Evolutionary conservation across 148 eudicot genomes (phyloP).

Genomic region (Agrostemma githago): DNA sequence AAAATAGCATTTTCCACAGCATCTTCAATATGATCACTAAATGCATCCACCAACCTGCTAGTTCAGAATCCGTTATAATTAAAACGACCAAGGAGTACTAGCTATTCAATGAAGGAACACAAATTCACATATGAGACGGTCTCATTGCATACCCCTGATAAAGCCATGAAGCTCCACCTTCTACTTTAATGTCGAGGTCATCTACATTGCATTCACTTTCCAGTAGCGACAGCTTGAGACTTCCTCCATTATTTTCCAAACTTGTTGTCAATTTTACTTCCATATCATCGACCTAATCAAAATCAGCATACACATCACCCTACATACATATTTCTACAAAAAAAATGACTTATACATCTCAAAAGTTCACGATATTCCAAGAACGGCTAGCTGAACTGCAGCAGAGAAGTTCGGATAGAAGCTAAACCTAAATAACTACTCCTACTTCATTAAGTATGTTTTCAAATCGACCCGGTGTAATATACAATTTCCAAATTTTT

Average conservation of each 20-base stretch:
- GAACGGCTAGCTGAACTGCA: neutral
- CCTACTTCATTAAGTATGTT: too few relatives aligned
- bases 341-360: neutral
- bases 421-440: too few relatives aligned
- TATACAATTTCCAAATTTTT: neutral
- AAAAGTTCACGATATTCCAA: neutral
- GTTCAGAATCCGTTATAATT: slow-evolving; percentile 19
- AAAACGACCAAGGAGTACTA: neutral
- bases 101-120: neutral
- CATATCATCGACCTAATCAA: slow-evolving; percentile 78
- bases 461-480: neutral
- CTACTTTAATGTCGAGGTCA: slow-evolving; percentile 52
- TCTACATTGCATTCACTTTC: slow-evolving; percentile 71
- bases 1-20: slow-evolving; percentile 67
- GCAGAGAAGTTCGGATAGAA: too few relatives aligned
- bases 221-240: slow-evolving; percentile 48
- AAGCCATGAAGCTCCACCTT: slow-evolving; percentile 97
- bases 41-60: slow-evolving; percentile 72
- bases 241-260: slow-evolving; percentile 55
- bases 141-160: slow-evolving; percentile 76
- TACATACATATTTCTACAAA: slow-evolving; percentile 13
- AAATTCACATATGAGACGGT: neutral
- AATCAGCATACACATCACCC: slow-evolving; percentile 21
- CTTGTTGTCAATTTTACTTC: slow-evolving; percentile 54
- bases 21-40: slow-evolving; percentile 53